Base-by-base conservation (phyloP, 2,329 filamentous ascomycete genomes). In the Scedosporium boydii region DNA sequence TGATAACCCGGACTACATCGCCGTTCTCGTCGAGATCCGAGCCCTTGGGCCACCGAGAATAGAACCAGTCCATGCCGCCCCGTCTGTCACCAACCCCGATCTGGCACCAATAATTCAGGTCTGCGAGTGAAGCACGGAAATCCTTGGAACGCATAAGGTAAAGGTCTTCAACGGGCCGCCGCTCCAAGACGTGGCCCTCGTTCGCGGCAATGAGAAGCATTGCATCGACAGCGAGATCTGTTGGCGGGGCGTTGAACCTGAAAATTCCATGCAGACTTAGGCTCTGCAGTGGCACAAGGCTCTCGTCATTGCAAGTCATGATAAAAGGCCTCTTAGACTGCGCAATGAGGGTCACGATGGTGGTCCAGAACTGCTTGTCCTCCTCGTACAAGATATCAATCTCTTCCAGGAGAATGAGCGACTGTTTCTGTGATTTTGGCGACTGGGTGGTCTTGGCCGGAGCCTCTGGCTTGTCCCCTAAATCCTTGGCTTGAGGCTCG, bases 81-180 rank as follows among this genome's bases (percentile, higher is more conserved):
- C 89, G 89, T n/a, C 85, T 80, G 71, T 96, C 95, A 4, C 95
- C 96, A 9, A 99, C 86, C 0, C 89, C 91, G 75, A 98, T 92
- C 72, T 99, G 95, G 72, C 96, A 99, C 93, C 93, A 99, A 71
- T 96, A 95, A 71, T 96, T 88, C 29, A 99, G 81, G 65, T 98
- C 92, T 62, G 83, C 87, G 58, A 99, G 85, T 2, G 88, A 87
- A 23, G 88, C 91, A 62, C 95, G 87, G 12, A 99, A 76, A 71
- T 99, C 95, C 29, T 81, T 75, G 2, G 81, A 73, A 61, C 89
- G 88, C 14, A 85, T 84, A 61, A 82, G 78, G 69, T 92, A 96
- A 2, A 99, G 80, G 6, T 83, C 77, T 60, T 82, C 79, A 0
- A 96, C 81, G 0, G 90, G 85, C 27, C 83, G 72, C 48, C 91